phyloP scores from a whole-genome alignment of 2,329 filamentous ascomycete genomes.

The Ophiostoma piceae region DNA sequence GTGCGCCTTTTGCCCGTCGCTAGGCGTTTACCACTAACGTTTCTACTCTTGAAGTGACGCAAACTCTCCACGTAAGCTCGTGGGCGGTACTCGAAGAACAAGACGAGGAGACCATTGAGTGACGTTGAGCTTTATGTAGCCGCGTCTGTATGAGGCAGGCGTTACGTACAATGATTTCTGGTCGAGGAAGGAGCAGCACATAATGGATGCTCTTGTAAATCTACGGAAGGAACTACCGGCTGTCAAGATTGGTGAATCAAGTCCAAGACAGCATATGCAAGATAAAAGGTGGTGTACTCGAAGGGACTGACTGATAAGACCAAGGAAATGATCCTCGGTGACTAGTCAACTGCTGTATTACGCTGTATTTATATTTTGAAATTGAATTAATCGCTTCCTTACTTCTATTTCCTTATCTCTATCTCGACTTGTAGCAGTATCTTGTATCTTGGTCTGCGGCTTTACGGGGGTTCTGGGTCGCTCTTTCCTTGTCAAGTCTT shows the following conservation, averaged over 20 bases:
- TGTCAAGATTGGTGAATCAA: slow-evolving; percentile 3
- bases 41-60: not conserved
- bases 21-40: not conserved
- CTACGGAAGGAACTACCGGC: slow-evolving; percentile 1
- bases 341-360: not conserved
- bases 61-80: slow-evolving; percentile 8
- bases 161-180: not conserved
- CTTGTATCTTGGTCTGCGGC: not conserved
- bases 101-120: not conserved
- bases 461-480: not conserved
- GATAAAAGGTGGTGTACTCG: not conserved
- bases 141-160: not conserved
- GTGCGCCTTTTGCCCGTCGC: not conserved
- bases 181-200: not conserved
- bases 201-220: not conserved
- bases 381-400: not conserved
- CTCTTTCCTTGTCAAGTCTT: slow-evolving; percentile 8
- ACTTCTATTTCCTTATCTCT: slow-evolving; percentile 1
- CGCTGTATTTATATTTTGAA: not conserved
- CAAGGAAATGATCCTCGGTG: slow-evolving; percentile 7
- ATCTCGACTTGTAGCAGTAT: not conserved
- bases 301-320: not conserved
- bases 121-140: not conserved
- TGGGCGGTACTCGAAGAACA: not conserved
- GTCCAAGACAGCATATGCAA: slow-evolving; percentile 11